A percentile compares a stretch with the other conserved stretches of the same genome.
Conservation (phyloP, 768 basidiomycete genomes). For the Dentipellis sp. region DNA sequence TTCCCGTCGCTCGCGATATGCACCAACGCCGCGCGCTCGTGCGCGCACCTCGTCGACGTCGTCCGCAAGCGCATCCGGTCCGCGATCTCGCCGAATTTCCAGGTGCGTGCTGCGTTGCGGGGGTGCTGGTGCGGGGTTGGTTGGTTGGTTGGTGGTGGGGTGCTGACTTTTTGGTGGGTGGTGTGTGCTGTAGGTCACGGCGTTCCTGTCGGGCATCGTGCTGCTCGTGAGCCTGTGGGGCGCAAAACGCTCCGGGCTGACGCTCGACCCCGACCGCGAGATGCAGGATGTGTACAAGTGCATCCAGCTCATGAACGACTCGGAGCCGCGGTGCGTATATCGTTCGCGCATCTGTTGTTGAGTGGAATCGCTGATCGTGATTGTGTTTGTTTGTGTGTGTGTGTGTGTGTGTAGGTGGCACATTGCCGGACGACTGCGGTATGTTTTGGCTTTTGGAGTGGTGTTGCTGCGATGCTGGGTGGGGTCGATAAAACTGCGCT, state of each 20-base stretch:
- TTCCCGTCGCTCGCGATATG: slow-evolving; percentile 46
- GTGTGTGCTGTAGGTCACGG: slow-evolving; percentile 20
- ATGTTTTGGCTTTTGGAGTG: too few relatives aligned
- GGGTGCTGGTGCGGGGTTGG: slow-evolving; percentile 4
- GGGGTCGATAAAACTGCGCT: too few relatives aligned
- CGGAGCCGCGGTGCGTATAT: slow-evolving; percentile 7
- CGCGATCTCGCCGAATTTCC: slow-evolving; percentile 10
- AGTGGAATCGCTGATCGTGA: too few relatives aligned
- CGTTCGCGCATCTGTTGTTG: background rate
- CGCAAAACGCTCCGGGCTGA: slow-evolving; percentile 32
- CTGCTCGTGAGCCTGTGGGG: slow-evolving; percentile 50
- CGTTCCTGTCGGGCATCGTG: slow-evolving; percentile 42
- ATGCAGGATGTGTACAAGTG: slow-evolving; percentile 45
- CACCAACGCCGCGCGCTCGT: slow-evolving; percentile 41
- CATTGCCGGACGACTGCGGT: slow-evolving; percentile 12
- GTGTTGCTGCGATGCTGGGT: too few relatives aligned
- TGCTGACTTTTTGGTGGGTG: too few relatives aligned
- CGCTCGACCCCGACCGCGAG: slow-evolving; percentile 32
- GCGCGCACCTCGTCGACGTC: slow-evolving; percentile 32
- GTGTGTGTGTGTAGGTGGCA: background rate
- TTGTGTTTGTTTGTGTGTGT: background rate
- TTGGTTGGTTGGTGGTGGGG: too few relatives aligned
- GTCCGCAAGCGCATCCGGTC: slow-evolving; percentile 15
- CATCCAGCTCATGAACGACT: slow-evolving; percentile 21
- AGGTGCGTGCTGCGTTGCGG: background rate